Percentiles rank a stretch among this genome's conserved stretches.
Conservation (phyloP, 2,329 filamentous ascomycete genomes). For the Ascochyta clinopodiicola region DNA sequence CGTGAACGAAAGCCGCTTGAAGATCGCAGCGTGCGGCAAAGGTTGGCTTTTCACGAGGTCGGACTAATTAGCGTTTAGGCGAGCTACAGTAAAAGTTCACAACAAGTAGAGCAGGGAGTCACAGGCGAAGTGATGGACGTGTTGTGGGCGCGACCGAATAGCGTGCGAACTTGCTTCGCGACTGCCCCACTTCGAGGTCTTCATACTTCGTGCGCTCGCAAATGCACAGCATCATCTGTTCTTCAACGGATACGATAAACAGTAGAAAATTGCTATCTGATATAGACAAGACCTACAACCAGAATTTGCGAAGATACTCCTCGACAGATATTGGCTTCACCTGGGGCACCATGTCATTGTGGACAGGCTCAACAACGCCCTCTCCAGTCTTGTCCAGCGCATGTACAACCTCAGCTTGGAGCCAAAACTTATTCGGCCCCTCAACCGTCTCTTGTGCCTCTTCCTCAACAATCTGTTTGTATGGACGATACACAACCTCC, state of each 20-base stretch:
- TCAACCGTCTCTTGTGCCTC: slow-evolving; percentile 11
- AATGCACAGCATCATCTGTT: not conserved
- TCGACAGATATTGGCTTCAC: slow-evolving; percentile 17
- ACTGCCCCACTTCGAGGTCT: not conserved
- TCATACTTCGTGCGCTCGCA: not conserved
- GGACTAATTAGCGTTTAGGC: too few species aligned
- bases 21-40: not conserved
- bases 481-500: slow-evolving; percentile 22
- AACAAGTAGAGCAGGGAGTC: too few species aligned
- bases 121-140: too few species aligned
- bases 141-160: too few species aligned
- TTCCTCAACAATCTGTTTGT: slow-evolving; percentile 21
- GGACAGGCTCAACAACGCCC: slow-evolving; percentile 13
- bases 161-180: too few species aligned
- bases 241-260: not conserved
- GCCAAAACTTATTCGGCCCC: slow-evolving; percentile 20
- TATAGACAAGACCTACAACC: not conserved
- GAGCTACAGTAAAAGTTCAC: too few species aligned
- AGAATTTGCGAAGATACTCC: slow-evolving; percentile 23
- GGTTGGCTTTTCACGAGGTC: not conserved
- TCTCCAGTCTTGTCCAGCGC: slow-evolving; percentile 17
- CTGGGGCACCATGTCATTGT: slow-evolving; percentile 17
- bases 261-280: too few species aligned
- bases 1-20: not conserved
- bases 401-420: slow-evolving; percentile 16